Evolutionary conservation across 192 early-diverging fungal genomes (phyloP).

Genomic region (Backusella parvicylindrica): DNA sequence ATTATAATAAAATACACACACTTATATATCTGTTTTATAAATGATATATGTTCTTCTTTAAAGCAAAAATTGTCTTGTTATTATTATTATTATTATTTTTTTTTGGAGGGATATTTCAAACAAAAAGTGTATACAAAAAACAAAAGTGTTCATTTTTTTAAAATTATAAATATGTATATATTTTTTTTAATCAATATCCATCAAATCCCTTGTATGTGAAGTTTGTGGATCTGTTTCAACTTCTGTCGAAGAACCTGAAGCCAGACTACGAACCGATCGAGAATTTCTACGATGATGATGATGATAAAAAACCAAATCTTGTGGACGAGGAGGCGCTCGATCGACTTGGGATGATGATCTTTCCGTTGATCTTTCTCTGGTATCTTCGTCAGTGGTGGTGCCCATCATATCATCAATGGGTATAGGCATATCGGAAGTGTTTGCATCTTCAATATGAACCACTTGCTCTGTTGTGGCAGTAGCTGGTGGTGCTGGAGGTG

Average conservation of each 20-base stretch:
- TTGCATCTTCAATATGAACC: slow-evolving; percentile 24
- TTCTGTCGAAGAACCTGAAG: slow-evolving; percentile 32
- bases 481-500: neutral
- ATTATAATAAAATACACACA: no score
- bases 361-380: neutral
- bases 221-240: slow-evolving; percentile 20
- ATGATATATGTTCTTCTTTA: no score
- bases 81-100: neutral
- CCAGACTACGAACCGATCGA: slow-evolving; percentile 21
- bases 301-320: slow-evolving; percentile 18
- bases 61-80: no score
- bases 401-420: slow-evolving; percentile 13
- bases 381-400: neutral
- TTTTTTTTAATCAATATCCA: slow-evolving; percentile 26
- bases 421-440: slow-evolving; percentile 17
- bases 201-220: slow-evolving; percentile 10
- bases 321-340: slow-evolving; percentile 12
- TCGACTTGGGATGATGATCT: neutral
- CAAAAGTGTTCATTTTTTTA: neutral
- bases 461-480: slow-evolving; percentile 14
- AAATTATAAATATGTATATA: no score
- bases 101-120: no score
- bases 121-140: neutral
- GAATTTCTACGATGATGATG: slow-evolving; percentile 17
- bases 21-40: no score